Evolutionary conservation across 2,329 filamentous ascomycete genomes (phyloP), one percentile per base, ranked within the genome.

Genomic region (Phaeosphaeria sp.): DNA sequence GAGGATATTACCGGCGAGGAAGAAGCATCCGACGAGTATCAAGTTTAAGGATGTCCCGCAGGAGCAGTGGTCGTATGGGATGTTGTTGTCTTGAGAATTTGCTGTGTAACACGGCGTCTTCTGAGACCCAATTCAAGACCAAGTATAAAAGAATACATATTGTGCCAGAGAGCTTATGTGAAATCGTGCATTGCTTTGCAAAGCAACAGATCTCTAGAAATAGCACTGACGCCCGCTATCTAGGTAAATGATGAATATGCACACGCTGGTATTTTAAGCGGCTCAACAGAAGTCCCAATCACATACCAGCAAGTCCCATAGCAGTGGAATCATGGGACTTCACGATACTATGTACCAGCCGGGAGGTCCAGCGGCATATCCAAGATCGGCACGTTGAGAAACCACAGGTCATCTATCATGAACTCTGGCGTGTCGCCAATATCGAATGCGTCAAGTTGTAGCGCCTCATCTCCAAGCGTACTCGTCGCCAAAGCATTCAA

Each of bases 391-490:
- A 52, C 63, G 41, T 65, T 62, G 27, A 65, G 56, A 43, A 66
- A 62, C 61, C 58, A 64, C 21, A 65, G 65, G 41, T 68, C 62
- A 25, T 68, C 62, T n/a, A 69, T 30, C 59, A 63, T 62, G 50
- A 62, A 69, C 20, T 56, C 61, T 4, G 55, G 58, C 17, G 51
- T 54, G 15, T 51, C 52, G 10, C 25, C 50, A 13, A 59, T 46
- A 22, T 63, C 61, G 6, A 64, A 59, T 3, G 52, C 46, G 44
- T 66, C 62, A 17, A 70, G 50, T 13, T 43, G 47, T 33, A 63
- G 39, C 10, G 22, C 54, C 30, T 36, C 48, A 54, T 52, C 50
- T 11, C 56, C 6, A 22, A 61, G 58, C 46, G 18, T 44, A n/a
- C 44, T 17, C 11, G 50, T 33, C 9, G 30, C 13, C 30, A 36